phyloP scores from a whole-genome alignment of 2,329 filamentous ascomycete species.

The Diaporthe ilicicola region DNA sequence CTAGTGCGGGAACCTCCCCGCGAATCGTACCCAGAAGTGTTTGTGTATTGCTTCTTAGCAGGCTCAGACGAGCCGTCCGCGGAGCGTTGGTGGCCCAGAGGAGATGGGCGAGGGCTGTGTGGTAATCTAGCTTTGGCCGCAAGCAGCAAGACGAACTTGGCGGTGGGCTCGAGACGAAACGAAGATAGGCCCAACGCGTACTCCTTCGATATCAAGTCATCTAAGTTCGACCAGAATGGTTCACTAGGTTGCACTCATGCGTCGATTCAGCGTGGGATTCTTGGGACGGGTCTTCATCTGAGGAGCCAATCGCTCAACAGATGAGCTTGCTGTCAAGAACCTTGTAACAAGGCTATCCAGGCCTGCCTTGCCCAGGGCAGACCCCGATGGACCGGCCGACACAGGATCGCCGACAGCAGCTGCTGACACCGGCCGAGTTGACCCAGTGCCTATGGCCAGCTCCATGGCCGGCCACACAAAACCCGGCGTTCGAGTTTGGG shows the following conservation, averaged over 20 bases:
- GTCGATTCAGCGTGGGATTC: constrained; percentile 19
- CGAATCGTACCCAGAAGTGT: constrained; percentile 19
- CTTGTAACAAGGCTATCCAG: constrained; percentile 24
- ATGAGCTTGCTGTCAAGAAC: constrained; percentile 19
- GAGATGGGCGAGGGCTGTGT: constrained; percentile 19
- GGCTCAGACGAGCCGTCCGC: constrained; percentile 1
- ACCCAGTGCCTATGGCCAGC: not conserved
- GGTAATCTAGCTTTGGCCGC: constrained; percentile 17
- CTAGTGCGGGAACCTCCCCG: constrained; percentile 29
- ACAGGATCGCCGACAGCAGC: constrained; percentile 17
- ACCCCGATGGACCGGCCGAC: constrained; percentile 18
- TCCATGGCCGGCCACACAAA: not conserved
- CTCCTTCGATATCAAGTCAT: constrained; percentile 27
- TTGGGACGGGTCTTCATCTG: constrained; percentile 11
- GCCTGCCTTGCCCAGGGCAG: constrained; percentile 13
- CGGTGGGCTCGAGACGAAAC: constrained; percentile 25
- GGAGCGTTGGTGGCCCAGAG: constrained; percentile 9
- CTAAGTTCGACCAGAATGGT: constrained; percentile 15
- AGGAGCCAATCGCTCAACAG: constrained; percentile 28
- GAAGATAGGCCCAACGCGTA: constrained; percentile 8
- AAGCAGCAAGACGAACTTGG: constrained; percentile 24
- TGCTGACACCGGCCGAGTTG: constrained; percentile 20
- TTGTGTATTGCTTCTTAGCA: constrained; percentile 12
- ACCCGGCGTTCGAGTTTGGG: not conserved
- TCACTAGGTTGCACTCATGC: constrained; percentile 18